Conservation (phyloP, 2,329 filamentous ascomycete genomes). For the Verticillium alfalfae region DNA sequence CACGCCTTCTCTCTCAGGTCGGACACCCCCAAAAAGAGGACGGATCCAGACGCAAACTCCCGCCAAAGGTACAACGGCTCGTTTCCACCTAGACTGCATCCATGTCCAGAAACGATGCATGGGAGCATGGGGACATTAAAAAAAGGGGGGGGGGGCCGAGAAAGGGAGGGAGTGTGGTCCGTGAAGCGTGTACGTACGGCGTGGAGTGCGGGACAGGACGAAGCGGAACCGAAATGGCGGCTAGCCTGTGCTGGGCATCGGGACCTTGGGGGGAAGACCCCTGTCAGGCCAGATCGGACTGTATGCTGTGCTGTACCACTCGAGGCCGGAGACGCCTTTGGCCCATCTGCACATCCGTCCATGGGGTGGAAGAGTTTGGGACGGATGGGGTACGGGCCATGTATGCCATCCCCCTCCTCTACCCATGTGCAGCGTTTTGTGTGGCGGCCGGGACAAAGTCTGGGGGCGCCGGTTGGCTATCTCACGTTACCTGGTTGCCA, state of each 20-base stretch:
- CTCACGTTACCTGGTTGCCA: neutral
- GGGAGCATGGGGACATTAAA: neutral
- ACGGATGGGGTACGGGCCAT: constrained; percentile 2
- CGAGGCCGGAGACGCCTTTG: neutral
- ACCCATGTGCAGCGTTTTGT: neutral
- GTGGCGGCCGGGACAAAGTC: neutral
- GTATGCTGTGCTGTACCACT: constrained; percentile 5
- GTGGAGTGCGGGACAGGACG: constrained; percentile 5
- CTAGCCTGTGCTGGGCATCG: constrained; percentile 4
- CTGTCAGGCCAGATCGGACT: constrained; percentile 1
- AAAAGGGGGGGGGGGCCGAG: neutral
- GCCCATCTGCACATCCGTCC: neutral
- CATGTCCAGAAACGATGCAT: constrained; percentile 4
- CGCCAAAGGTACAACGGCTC: constrained; percentile 2
- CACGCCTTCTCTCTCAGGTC: constrained; percentile 1
- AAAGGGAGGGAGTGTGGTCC: neutral
- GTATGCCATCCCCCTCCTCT: neutral
- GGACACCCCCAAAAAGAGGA: neutral
- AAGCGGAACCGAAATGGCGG: constrained; percentile 8
- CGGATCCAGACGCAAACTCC: neutral
- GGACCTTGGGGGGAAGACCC: neutral
- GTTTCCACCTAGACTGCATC: neutral
- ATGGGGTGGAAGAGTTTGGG: neutral
- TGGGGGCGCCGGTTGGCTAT: neutral
- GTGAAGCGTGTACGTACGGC: neutral